Conservation (phyloP, 2,329 filamentous ascomycete genomes). For the Calonectria ilicicola region DNA sequence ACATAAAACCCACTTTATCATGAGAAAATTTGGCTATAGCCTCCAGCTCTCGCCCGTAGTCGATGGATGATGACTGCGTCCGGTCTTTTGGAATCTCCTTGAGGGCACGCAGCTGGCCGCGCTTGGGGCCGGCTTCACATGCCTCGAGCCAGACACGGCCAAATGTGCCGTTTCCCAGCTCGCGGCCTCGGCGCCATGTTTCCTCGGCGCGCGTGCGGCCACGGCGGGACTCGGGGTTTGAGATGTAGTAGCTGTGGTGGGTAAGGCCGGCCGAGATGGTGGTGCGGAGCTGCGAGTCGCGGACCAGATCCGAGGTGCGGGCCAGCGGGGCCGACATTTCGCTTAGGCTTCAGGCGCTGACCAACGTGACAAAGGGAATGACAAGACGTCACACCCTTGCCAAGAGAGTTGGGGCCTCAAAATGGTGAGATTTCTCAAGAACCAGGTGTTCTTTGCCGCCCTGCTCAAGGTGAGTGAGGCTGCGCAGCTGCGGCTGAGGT, state of each 20-base stretch:
- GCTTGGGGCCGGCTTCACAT: neutral
- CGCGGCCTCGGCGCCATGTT: neutral
- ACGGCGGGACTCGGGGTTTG: neutral
- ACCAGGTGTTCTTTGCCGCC: neutral
- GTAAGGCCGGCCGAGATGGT: neutral
- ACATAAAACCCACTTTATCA: neutral
- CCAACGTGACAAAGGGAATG: neutral
- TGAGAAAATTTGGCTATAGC: constrained; percentile 6
- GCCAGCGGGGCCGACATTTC: neutral
- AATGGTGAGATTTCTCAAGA: neutral
- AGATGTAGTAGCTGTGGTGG: neutral
- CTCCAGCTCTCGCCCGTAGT: constrained; percentile 4
- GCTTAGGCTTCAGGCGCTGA: neutral
- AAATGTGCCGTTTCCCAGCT: neutral
- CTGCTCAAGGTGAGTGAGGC: neutral
- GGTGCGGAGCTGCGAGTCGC: constrained; percentile 3
- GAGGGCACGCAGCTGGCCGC: neutral
- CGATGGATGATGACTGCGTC: neutral
- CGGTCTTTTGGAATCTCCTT: constrained; percentile 5
- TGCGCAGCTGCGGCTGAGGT: neutral
- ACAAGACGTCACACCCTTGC: neutral
- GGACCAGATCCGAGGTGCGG: constrained; percentile 1
- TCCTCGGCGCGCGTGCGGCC: neutral
- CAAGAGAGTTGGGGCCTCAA: no score
- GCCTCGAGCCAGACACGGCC: constrained; percentile 4